Conservation (phyloP, 2,329 filamentous ascomycete species). For the Fusarium sacchari region DNA sequence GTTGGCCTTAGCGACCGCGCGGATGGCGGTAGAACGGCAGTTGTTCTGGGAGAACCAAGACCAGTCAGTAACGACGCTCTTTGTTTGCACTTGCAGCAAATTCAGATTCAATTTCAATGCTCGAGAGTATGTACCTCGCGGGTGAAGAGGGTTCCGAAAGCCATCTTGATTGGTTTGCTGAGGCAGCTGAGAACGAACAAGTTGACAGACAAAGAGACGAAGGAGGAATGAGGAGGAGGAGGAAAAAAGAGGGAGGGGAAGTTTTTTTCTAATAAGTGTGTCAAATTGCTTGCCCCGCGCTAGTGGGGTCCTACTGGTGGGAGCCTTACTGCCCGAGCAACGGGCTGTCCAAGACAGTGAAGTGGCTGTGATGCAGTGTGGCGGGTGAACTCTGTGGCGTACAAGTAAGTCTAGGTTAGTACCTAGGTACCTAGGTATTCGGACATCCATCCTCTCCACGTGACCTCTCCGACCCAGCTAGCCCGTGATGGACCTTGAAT, state of each 20-base stretch:
- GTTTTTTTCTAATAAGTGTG: constrained; percentile 49
- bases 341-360: constrained; percentile 30
- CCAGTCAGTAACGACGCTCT: constrained; percentile 49
- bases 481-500: constrained; percentile 23
- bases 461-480: constrained; percentile 31
- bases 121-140: constrained; percentile 68
- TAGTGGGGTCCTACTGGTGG: constrained; percentile 37
- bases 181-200: constrained; percentile 44
- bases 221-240: constrained; percentile 39
- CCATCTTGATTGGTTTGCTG: constrained; percentile 71
- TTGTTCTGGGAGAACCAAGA: constrained; percentile 71
- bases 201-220: constrained; percentile 39
- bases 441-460: constrained; percentile 30
- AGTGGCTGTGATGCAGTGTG: constrained; percentile 29
- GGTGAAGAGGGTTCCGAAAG: constrained; percentile 98
- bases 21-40: constrained; percentile 87
- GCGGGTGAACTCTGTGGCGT: constrained; percentile 26
- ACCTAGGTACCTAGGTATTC: too few relatives aligned
- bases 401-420: neutral
- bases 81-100: constrained; percentile 16
- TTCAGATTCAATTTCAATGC: constrained; percentile 28
- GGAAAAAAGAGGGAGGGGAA: constrained; percentile 41
- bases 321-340: constrained; percentile 43
- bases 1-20: constrained; percentile 97
- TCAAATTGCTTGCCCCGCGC: constrained; percentile 50